phyloP scores from a whole-genome alignment of 495 filamentous ascomycete species.

The Evernia prunastri region DNA sequence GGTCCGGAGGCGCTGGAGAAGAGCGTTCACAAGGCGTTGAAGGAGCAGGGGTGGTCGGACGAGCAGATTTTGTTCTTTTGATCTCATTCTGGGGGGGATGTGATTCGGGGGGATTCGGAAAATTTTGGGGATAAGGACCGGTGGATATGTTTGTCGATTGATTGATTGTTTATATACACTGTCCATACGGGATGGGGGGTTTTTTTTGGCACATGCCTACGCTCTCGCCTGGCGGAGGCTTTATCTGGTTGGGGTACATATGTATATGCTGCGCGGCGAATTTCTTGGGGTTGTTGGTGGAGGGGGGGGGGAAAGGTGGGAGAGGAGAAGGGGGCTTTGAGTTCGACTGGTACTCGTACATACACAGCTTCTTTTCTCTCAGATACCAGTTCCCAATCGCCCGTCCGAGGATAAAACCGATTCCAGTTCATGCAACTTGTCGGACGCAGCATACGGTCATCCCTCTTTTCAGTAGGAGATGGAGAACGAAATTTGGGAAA shows the following conservation, averaged over 20 bases:
- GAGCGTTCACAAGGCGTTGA: conserved; percentile 54
- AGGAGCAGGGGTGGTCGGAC: conserved; percentile 67
- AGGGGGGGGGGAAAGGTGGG: too few species aligned
- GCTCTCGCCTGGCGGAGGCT: too few species aligned
- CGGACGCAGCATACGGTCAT: too few species aligned
- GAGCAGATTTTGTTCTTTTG: conserved; percentile 83
- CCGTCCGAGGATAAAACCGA: too few species aligned
- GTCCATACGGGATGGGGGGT: background rate
- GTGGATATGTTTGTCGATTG: background rate
- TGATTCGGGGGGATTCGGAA: background rate
- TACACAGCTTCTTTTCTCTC: too few species aligned
- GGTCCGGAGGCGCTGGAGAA: conserved; percentile 77
- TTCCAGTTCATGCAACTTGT: too few species aligned
- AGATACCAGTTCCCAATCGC: too few species aligned
- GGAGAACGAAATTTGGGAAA: too few species aligned
- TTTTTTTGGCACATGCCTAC: background rate
- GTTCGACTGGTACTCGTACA: too few species aligned
- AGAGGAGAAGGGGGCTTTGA: too few species aligned
- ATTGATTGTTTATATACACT: background rate
- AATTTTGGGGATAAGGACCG: conserved; percentile 8
- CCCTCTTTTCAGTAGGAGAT: too few species aligned
- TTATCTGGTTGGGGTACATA: background rate
- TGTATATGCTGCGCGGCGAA: background rate
- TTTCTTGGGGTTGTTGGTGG: too few species aligned
- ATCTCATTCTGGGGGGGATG: background rate